Evolutionary conservation across 2,329 filamentous ascomycete genomes (phyloP).

Genomic region (Capronia coronata): DNA sequence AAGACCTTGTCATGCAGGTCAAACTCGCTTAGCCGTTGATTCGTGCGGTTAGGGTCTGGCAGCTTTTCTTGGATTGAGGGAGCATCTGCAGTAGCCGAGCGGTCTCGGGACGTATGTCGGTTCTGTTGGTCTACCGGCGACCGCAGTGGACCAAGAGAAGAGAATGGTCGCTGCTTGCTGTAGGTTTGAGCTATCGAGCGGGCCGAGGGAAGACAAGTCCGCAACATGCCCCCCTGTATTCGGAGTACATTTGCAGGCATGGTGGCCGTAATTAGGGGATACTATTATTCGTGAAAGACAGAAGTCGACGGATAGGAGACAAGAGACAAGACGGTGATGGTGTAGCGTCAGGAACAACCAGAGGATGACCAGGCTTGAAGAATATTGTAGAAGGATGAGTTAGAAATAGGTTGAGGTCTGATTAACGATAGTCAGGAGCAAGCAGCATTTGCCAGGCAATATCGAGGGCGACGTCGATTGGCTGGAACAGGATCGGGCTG

Average conservation of each 20-base stretch:
- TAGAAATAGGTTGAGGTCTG: no score
- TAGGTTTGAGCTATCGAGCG: conserved; percentile 5
- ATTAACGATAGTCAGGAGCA: no score
- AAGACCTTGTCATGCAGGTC: conserved; percentile 39
- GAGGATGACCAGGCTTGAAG: no score
- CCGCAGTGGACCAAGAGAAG: background rate
- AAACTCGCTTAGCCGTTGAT: conserved; percentile 39
- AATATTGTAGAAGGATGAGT: no score
- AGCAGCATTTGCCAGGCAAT: no score
- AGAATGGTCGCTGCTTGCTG: conserved; percentile 1
- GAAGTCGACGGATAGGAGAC: background rate
- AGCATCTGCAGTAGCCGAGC: background rate
- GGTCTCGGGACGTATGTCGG: background rate
- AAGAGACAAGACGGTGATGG: no score
- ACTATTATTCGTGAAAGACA: no score
- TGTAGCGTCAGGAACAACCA: no score
- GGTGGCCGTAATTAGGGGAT: background rate
- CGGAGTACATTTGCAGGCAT: conserved; percentile 4
- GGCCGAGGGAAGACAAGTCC: background rate
- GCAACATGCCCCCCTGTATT: background rate
- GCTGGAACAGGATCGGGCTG: no score
- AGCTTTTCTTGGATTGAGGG: conserved; percentile 20
- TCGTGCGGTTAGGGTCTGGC: conserved; percentile 15
- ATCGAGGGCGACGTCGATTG: no score
- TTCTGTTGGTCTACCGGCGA: background rate